A percentile compares a stretch with the other conserved stretches of the same genome.
Conservation (phyloP, 768 basidiomycete species). For the Phaffia australis region DNA sequence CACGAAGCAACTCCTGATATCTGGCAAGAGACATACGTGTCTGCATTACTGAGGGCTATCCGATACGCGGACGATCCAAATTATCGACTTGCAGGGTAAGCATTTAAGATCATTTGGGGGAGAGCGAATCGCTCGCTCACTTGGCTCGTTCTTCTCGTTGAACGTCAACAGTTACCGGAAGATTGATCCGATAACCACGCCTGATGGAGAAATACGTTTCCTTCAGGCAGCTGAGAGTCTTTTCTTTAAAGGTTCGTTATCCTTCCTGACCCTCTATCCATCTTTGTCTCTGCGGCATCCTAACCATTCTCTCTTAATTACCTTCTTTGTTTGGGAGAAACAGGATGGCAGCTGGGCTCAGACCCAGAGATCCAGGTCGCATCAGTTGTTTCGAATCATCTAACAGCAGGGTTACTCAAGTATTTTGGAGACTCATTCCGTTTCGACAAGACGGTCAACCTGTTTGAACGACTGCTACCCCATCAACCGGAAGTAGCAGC, state of each 20-base stretch:
- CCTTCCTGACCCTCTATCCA: no score
- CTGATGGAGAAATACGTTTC: slow-evolving; percentile 80
- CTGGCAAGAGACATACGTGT: slow-evolving; percentile 96
- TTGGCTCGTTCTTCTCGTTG: not conserved
- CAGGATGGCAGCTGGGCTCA: slow-evolving; percentile 96
- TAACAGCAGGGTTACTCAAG: slow-evolving; percentile 88
- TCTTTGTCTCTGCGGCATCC: not conserved
- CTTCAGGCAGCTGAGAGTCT: slow-evolving; percentile 78
- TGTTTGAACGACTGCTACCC: slow-evolving; percentile 25
- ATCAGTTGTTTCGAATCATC: slow-evolving; percentile 87
- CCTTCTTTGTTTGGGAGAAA: not conserved
- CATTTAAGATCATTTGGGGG: not conserved
- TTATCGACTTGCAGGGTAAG: slow-evolving; percentile 77
- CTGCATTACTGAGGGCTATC: slow-evolving; percentile 78
- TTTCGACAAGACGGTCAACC: slow-evolving; percentile 25
- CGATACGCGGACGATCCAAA: slow-evolving; percentile 92
- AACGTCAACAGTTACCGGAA: slow-evolving; percentile 46
- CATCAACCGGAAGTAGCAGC: slow-evolving; percentile 72
- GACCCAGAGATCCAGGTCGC: slow-evolving; percentile 99
- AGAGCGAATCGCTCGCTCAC: not conserved
- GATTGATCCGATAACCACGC: slow-evolving; percentile 81
- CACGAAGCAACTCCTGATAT: slow-evolving; percentile 83
- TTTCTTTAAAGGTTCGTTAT: slow-evolving; percentile 62
- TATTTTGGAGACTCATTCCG: slow-evolving; percentile 90
- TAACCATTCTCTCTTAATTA: not conserved